Evolutionary conservation across 768 basidiomycete species (phyloP).

Genomic region (Crassisporium funariophilum): DNA sequence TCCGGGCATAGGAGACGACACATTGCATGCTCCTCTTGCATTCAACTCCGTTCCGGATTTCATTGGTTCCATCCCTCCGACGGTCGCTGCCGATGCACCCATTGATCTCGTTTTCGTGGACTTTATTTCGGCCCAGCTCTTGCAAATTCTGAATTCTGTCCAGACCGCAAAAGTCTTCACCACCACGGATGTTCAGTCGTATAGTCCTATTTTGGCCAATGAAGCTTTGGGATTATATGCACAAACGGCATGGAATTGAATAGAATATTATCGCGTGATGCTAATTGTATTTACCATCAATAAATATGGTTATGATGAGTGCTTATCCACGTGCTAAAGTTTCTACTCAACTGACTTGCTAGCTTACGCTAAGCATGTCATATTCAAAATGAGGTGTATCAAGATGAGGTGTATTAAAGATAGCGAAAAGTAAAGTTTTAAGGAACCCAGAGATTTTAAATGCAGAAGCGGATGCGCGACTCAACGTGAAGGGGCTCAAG

Average conservation of each 20-base stretch:
- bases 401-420: no score
- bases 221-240: conserved; percentile 61
- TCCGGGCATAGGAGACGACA: conserved; percentile 77
- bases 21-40: conserved; percentile 60
- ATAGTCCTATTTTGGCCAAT: conserved; percentile 53
- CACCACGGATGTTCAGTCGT: conserved; percentile 50
- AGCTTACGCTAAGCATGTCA: no score
- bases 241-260: conserved; percentile 44
- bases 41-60: conserved; percentile 58
- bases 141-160: conserved; percentile 56
- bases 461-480: no score
- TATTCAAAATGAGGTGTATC: no score
- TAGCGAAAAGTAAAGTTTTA: no score
- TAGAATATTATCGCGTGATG: background rate
- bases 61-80: conserved; percentile 56
- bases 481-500: no score
- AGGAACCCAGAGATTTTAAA: no score
- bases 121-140: conserved; percentile 59
- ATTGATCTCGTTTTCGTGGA: conserved; percentile 79
- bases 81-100: conserved; percentile 46
- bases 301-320: no score
- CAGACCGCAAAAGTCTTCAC: conserved; percentile 55
- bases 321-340: no score
- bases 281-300: no score
- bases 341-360: no score